phyloP scores from a whole-genome alignment of 352 stramenopile species.

The Phytophthora foliorum region DNA sequence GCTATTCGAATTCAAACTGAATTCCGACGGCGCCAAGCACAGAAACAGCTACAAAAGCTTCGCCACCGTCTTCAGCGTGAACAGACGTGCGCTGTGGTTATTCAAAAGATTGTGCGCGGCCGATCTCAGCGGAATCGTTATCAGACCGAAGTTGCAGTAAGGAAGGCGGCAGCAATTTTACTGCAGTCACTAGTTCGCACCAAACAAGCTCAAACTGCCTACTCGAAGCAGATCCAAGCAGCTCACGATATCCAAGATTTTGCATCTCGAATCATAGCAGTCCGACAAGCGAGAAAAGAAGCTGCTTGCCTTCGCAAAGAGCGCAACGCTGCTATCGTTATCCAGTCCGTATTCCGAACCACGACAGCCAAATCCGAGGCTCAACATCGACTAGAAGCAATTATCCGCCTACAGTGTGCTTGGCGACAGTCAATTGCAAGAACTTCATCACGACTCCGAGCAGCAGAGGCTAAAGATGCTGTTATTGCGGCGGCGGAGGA shows the following conservation, averaged over 20 bases:
- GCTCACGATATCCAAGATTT: conserved; percentile 45
- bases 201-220: conserved; percentile 36
- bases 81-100: conserved; percentile 37
- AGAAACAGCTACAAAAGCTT: conserved; percentile 37
- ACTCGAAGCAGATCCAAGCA: conserved; percentile 38
- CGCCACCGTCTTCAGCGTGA: conserved; percentile 37
- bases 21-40: conserved; percentile 44
- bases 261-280: conserved; percentile 31
- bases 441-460: conserved; percentile 12
- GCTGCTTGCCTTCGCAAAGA: conserved; percentile 23
- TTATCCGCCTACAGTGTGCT: conserved; percentile 44
- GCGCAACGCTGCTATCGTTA: conserved; percentile 31
- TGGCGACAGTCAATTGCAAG: conserved; percentile 38
- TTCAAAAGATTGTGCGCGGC: conserved; percentile 55
- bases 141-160: conserved; percentile 29
- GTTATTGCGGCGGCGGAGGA: neutral
- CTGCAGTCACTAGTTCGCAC: conserved; percentile 53
- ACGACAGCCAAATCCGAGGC: conserved; percentile 20
- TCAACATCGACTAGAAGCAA: conserved; percentile 22
- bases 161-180: conserved; percentile 38
- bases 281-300: conserved; percentile 28
- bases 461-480: conserved; percentile 25
- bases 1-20: conserved; percentile 46
- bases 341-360: conserved; percentile 37
- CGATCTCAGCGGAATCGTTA: conserved; percentile 46